Evolutionary conservation across 1,139 yeast species (phyloP), one percentile per base, ranked within the genome.

Genomic region (Debaryomyces robertsiae): DNA sequence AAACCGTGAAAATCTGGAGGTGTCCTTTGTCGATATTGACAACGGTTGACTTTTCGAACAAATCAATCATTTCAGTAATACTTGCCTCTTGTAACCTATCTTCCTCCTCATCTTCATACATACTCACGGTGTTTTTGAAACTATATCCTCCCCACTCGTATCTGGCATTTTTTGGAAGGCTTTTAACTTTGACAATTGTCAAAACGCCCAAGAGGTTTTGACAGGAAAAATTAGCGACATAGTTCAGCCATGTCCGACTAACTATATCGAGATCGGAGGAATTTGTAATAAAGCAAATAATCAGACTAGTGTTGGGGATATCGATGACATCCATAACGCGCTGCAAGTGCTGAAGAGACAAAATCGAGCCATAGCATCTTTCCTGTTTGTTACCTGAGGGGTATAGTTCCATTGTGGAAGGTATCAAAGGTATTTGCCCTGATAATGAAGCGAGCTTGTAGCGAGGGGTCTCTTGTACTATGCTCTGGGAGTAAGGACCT

Each of bases 401-500:
- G 1, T 60, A 42, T 30, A 81, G 49, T 2, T 61, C 73, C 93
- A 91, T 86, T 3, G 79, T 62, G 0, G 79, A 61, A 0, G 98
- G 98, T 3, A 84, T 58, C 35, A 93, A 67, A 1, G 96, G 95
- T 30, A 93, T 91, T 62, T 93, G 98, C 0, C 98, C 98, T 31
- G 97, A 88, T n/a, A 90, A 64, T 31, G 80, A 76, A 0, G 86
- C 81, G 6, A 79, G 52, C 29, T 68, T 61, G 42, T 59, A 57
- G 6, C 42, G 41, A 23, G 75, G 72, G 13, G 63, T 65, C 6
- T 59, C 58, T 40, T 73, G 77, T 38, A 79, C 67, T 9, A 82
- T 78, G 1, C 93, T 79, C 61, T 93, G 98, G 0, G 98, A 91
- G 58, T 93, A 93, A 0, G 98, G 98, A 0, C 98, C 98, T 42